phyloP scores from a whole-genome alignment of 2,329 filamentous ascomycete genomes.

The Diplodia corticola region DNA sequence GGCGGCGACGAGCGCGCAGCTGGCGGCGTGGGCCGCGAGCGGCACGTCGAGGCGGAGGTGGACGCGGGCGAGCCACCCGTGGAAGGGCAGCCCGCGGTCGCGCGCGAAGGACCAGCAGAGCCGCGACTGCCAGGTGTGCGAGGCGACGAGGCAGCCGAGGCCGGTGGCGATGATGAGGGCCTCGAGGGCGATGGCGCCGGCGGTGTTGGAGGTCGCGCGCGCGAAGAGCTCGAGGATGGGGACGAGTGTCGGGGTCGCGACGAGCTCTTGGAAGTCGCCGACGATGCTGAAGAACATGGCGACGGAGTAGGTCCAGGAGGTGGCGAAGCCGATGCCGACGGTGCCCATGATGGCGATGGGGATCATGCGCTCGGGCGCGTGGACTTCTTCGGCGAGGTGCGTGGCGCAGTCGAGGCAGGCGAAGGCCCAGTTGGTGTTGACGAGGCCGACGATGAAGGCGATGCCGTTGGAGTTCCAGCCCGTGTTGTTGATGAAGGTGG shows the following conservation, averaged over 20 bases:
- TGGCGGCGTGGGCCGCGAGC: slow-evolving; percentile 46
- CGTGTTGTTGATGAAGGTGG: slow-evolving; percentile 54
- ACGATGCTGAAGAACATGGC: slow-evolving; percentile 54
- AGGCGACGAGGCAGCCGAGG: slow-evolving; percentile 49
- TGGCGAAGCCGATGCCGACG: slow-evolving; percentile 52
- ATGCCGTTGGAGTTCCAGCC: slow-evolving; percentile 51
- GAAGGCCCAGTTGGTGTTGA: slow-evolving; percentile 54
- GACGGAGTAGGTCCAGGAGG: slow-evolving; percentile 51
- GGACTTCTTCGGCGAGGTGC: slow-evolving; percentile 54
- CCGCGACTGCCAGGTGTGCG: slow-evolving; percentile 54
- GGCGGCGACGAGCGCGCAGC: slow-evolving; percentile 47
- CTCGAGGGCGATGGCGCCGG: slow-evolving; percentile 50
- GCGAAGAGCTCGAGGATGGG: slow-evolving; percentile 52
- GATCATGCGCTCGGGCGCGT: slow-evolving; percentile 48
- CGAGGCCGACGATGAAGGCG: slow-evolving; percentile 54
- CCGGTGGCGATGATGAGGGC: slow-evolving; percentile 50
- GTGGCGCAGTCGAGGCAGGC: slow-evolving; percentile 53
- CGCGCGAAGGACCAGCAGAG: slow-evolving; percentile 56
- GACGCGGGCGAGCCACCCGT: slow-evolving; percentile 44
- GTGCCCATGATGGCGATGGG: slow-evolving; percentile 54
- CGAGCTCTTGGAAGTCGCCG: slow-evolving; percentile 45
- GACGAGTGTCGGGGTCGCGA: slow-evolving; percentile 45
- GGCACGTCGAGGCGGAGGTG: slow-evolving; percentile 42
- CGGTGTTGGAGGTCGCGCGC: slow-evolving; percentile 33
- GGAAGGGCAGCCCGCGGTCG: slow-evolving; percentile 51